Conservation (phyloP, 257 asterid genomes). For the Lycium ferocissimum region DNA sequence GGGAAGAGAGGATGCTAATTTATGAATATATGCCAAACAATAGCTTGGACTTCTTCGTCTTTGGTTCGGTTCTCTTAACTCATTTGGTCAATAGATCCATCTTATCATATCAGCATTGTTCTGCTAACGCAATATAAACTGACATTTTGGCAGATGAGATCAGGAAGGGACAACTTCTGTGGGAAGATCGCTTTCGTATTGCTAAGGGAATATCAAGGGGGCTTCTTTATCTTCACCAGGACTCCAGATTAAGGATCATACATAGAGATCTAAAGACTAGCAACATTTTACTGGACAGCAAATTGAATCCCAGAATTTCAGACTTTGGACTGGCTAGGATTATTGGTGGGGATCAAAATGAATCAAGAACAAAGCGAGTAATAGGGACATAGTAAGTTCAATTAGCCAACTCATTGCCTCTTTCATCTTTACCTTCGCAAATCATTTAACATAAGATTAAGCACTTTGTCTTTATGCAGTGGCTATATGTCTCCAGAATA, state of each 20-base stretch:
- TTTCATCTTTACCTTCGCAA: background rate
- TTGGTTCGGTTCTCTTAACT: constrained; percentile 27
- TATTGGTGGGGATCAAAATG: constrained; percentile 20
- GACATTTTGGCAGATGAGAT: constrained; percentile 20
- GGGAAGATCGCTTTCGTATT: constrained; percentile 24
- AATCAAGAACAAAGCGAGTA: constrained; percentile 22
- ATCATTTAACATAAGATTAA: background rate
- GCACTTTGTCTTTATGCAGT: constrained; percentile 38
- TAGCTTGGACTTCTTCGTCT: constrained; percentile 35
- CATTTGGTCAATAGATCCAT: background rate
- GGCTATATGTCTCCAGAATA: constrained; percentile 62
- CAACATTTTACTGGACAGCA: constrained; percentile 29
- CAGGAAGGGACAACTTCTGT: background rate
- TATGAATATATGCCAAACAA: constrained; percentile 36
- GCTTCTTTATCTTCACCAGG: constrained; percentile 32
- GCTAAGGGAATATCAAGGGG: constrained; percentile 31
- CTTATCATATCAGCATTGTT: background rate
- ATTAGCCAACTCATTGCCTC: background rate
- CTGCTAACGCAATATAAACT: background rate
- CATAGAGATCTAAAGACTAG: constrained; percentile 32
- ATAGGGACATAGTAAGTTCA: constrained; percentile 37
- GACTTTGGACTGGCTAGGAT: constrained; percentile 31
- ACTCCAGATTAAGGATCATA: constrained; percentile 31
- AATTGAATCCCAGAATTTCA: constrained; percentile 22
- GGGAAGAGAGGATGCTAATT: constrained; percentile 32